These are phyloP conservation scores for Cocos nucifera DNA, from an alignment of 176 grass and related monocot genomes.

Conservation along the genomic window DNA sequence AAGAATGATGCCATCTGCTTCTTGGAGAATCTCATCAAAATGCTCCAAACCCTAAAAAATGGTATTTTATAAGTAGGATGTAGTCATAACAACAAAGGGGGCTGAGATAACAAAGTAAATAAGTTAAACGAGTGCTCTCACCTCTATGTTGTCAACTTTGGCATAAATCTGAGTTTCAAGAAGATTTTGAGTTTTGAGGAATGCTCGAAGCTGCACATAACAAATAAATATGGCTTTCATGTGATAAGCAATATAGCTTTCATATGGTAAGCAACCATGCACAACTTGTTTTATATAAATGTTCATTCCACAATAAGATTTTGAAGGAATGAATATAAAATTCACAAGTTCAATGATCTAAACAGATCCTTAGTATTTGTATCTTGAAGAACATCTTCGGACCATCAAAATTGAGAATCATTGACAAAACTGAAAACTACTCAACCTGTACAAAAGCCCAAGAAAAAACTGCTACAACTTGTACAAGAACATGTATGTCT, in stretches of 20 bases:
- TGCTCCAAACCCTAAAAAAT: conserved; percentile 75
- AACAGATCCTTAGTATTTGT: too few species aligned
- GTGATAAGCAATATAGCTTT: not conserved
- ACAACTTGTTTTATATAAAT: not conserved
- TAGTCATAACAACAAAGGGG: too few species aligned
- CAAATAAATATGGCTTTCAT: conserved; percentile 9
- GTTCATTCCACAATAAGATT: too few species aligned
- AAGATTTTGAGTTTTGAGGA: conserved; percentile 62
- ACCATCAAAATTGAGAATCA: too few species aligned
- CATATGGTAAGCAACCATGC: not conserved
- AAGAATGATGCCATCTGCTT: conserved; percentile 82
- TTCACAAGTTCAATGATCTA: too few species aligned
- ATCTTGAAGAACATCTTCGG: too few species aligned
- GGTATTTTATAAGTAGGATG: not conserved
- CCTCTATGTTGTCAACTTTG: conserved; percentile 87
- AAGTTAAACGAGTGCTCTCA: conserved; percentile 4
- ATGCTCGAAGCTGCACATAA: conserved; percentile 68
- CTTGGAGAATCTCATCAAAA: conserved; percentile 96
- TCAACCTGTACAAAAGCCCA: too few species aligned
- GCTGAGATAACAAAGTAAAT: too few species aligned
- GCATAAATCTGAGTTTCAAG: conserved; percentile 78
- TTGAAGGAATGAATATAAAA: too few species aligned
- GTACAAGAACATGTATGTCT: too few species aligned
- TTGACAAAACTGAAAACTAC: too few species aligned
- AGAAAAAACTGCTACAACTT: too few species aligned